Evolutionary conservation across 257 asterid genomes (phyloP).

Genomic region (Solanum chaucha): DNA sequence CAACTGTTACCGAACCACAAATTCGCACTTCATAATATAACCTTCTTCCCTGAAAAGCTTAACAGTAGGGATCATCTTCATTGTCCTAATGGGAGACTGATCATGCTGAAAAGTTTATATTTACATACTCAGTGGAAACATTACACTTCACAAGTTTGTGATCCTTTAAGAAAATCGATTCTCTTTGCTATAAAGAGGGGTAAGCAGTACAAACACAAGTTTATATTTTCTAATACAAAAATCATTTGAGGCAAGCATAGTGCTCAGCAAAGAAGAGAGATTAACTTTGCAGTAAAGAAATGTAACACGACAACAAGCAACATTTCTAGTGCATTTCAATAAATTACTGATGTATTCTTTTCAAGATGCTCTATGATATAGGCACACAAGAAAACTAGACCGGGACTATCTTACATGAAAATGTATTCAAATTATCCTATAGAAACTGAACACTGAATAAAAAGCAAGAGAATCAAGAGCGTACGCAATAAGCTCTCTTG

Average conservation of each 20-base stretch:
- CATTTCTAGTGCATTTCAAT: neutral
- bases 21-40: neutral
- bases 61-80: neutral
- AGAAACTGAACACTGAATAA: neutral
- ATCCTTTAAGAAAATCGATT: neutral
- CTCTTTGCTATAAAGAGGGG: neutral
- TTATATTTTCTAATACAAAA: neutral
- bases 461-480: conserved; percentile 1
- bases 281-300: neutral
- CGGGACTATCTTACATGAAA: neutral
- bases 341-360: neutral
- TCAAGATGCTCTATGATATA: neutral
- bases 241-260: neutral
- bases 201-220: neutral
- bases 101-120: neutral
- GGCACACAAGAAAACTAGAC: neutral
- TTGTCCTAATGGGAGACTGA: neutral
- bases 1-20: neutral
- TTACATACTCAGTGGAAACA: neutral
- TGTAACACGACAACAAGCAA: neutral
- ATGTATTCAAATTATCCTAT: neutral
- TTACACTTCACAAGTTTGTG: neutral
- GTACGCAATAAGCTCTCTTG: conserved; percentile 83
- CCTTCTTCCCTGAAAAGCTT: neutral
- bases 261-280: neutral